A percentile compares a stretch with the other conserved stretches of the same genome.
Conservation (phyloP, 441 rosid species). For the Melastoma candidum region DNA sequence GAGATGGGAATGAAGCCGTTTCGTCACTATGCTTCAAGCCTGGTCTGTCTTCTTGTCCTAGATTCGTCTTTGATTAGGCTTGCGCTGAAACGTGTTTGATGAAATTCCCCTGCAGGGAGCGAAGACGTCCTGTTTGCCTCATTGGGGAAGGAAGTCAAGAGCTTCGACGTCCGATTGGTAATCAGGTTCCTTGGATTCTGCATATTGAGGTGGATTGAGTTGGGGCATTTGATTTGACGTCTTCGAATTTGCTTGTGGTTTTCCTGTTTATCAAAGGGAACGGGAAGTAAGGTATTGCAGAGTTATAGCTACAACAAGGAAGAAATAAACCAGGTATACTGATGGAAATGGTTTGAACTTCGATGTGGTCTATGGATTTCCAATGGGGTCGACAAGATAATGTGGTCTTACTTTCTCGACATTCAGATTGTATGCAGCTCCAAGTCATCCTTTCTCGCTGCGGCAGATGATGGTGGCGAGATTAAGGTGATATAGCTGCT, state of each 20-base stretch:
- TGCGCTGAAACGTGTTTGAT: not conserved
- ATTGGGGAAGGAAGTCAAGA: slow-evolving; percentile 53
- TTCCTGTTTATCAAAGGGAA: slow-evolving; percentile 20
- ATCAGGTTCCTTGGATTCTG: not conserved
- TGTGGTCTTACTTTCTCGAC: slow-evolving; percentile 4
- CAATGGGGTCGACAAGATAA: not conserved
- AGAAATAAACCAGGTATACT: slow-evolving; percentile 74
- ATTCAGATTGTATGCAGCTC: slow-evolving; percentile 62
- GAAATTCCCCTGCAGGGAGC: slow-evolving; percentile 29
- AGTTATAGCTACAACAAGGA: slow-evolving; percentile 63
- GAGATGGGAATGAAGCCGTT: slow-evolving; percentile 43
- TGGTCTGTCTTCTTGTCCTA: slow-evolving; percentile 26
- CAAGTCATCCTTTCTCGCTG: slow-evolving; percentile 65
- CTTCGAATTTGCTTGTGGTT: not conserved
- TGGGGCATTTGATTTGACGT: no score
- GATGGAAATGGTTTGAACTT: not conserved
- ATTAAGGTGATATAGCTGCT: slow-evolving; percentile 43
- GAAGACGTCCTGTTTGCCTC: slow-evolving; percentile 64
- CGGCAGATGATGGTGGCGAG: slow-evolving; percentile 77
- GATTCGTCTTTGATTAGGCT: not conserved
- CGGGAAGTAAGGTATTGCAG: slow-evolving; percentile 51
- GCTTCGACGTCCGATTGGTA: slow-evolving; percentile 80
- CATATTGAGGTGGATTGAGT: no score
- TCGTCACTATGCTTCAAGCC: slow-evolving; percentile 76
- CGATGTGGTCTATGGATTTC: no score